A percentile compares a stretch with the other conserved stretches of the same genome.
Conservation (phyloP, 495 filamentous ascomycete species). For the Podospora didyma region DNA sequence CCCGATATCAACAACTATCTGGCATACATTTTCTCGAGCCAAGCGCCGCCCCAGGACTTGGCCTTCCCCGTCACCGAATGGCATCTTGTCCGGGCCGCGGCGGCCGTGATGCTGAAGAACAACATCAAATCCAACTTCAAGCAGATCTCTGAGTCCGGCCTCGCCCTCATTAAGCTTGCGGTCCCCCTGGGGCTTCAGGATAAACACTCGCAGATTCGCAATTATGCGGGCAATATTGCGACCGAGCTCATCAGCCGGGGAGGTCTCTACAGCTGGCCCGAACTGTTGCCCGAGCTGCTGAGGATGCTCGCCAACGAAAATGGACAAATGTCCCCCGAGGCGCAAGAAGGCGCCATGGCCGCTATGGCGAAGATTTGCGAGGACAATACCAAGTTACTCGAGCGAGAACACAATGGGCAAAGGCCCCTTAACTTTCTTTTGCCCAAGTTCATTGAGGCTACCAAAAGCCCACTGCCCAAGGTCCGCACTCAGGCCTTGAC, state of each 20-base stretch:
- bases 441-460: constrained; percentile 86
- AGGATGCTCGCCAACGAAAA: constrained; percentile 67
- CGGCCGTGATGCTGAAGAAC: constrained; percentile 93
- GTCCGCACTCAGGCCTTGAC: constrained; percentile 75
- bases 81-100: constrained; percentile 75
- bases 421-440: constrained; percentile 84
- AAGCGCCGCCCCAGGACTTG: constrained; percentile 55
- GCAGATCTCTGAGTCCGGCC: constrained; percentile 62
- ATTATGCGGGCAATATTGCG: constrained; percentile 86
- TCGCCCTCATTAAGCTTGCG: constrained; percentile 72
- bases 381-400: constrained; percentile 83
- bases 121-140: constrained; percentile 70
- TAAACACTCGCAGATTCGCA: constrained; percentile 74
- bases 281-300: constrained; percentile 77
- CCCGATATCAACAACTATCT: constrained; percentile 98
- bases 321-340: constrained; percentile 60
- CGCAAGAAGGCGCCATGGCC: constrained; percentile 91
- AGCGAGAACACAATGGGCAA: constrained; percentile 80
- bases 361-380: constrained; percentile 94
- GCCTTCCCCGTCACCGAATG: constrained; percentile 56
- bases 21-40: constrained; percentile 78
- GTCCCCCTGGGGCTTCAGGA: constrained; percentile 78
- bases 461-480: constrained; percentile 64
- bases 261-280: constrained; percentile 86
- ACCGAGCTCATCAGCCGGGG: constrained; percentile 88